Conservation (phyloP, 208 protist species). For the Balamuthia mandrillaris region DNA sequence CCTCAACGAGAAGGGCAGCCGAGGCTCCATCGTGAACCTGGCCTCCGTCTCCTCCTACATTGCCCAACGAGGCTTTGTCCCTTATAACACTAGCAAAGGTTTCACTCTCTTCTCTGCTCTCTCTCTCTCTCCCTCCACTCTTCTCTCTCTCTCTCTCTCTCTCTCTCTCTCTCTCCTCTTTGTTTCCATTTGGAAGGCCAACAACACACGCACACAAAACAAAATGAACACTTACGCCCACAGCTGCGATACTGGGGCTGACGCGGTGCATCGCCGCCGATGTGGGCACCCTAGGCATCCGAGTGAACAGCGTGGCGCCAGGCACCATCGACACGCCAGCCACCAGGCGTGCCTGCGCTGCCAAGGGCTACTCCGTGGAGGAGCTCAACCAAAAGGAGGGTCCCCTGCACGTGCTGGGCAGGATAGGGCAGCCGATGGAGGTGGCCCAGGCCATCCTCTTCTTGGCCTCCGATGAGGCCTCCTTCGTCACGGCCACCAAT, state of each 20-base stretch:
- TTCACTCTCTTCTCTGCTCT: neutral
- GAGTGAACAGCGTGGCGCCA: neutral
- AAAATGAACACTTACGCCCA: no score
- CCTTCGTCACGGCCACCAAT: constrained; percentile 33
- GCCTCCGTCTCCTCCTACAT: constrained; percentile 10
- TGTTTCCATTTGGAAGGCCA: no score
- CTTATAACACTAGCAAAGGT: constrained; percentile 12
- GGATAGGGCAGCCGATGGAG: neutral
- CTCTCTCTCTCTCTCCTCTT: no score
- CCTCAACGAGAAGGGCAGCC: no score
- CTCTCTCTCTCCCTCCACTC: neutral
- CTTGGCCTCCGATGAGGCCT: constrained; percentile 22
- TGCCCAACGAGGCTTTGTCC: neutral
- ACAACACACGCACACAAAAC: no score
- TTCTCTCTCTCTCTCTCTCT: neutral
- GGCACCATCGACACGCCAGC: constrained; percentile 4
- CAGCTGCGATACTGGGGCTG: neutral
- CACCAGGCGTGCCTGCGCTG: no score
- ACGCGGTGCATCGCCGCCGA: neutral
- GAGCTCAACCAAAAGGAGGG: neutral
- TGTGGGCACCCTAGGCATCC: neutral
- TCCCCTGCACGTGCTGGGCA: neutral
- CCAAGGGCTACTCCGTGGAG: no score
- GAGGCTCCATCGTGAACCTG: neutral
- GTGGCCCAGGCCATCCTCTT: constrained; percentile 37